Evolutionary conservation across 208 protist species (phyloP), one percentile per base, ranked within the genome.

Genomic region (Leishmania braziliensis): DNA sequence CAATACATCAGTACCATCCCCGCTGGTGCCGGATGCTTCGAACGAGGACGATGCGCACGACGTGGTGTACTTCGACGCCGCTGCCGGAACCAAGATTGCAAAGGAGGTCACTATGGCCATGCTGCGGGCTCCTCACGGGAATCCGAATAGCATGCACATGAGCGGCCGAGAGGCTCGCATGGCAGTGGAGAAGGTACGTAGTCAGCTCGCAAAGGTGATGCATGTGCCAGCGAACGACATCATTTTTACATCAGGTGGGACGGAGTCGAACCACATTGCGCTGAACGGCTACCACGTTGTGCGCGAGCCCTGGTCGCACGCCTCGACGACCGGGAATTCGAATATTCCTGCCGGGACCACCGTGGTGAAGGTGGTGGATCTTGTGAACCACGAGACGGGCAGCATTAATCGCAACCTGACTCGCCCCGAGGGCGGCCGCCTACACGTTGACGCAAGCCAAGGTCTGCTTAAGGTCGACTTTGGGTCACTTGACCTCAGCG

Each of bases 371-470:
- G 91, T 93, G 70, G 77, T 96, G 29, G 92, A 96, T 74, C 83
- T 95, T 29, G 92, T 96, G 20, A 94, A 96, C 76, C 92, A 96
- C 84, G 92, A 96, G 77, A 94, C 91, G 36, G 92, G 92, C 53
- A 91, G 85, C 75, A 72, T 96, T 33, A 86, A 86, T 71, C 84
- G 84, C 63, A 79, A 84, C 39, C 82, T 95, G 39, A 77, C 65
- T n/a, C 88, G 88, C 48, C 91, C 90, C 18, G 66, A 81, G 18
- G 89, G 86, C 72, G 89, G 89, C 50, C 89, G 91, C 14, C 87
- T 96, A 18, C 92, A 96, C 87, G 72, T 96, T 6, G 92, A 96
- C 78, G 92, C 92, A 3, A 90, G 88, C 72, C 92, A 96, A 84
- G 92, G 79, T 1, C 77, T 96, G 56, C 74, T 76, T 33, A 96